These are phyloP conservation scores for Saxispiralis lemnorum DNA, from an alignment of 495 filamentous ascomycete genomes.

Conservation along the genomic window DNA sequence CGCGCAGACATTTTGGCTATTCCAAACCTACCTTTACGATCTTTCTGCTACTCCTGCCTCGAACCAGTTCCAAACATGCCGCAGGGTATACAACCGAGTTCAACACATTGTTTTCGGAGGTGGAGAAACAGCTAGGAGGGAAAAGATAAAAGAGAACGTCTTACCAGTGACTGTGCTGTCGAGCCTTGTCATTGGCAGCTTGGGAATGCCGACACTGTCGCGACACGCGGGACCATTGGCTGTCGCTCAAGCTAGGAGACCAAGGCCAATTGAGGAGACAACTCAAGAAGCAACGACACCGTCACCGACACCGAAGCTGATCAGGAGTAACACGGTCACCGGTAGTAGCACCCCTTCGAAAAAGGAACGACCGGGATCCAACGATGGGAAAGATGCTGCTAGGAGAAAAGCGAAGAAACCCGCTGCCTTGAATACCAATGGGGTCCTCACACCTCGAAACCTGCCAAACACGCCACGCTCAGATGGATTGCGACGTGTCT, in stretches of 20 bases:
- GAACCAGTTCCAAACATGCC: slow-evolving; percentile 52
- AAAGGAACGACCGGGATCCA: slow-evolving; percentile 25
- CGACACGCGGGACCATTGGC: slow-evolving; percentile 48
- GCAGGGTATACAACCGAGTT: slow-evolving; percentile 61
- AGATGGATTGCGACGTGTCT: neutral
- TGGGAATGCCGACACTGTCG: slow-evolving; percentile 31
- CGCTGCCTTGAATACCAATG: neutral
- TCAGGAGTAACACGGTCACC: slow-evolving; percentile 45
- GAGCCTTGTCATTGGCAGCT: slow-evolving; percentile 49
- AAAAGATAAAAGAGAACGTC: slow-evolving; percentile 58
- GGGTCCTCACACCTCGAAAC: slow-evolving; percentile 1
- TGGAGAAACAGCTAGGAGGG: slow-evolving; percentile 39
- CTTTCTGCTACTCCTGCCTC: slow-evolving; percentile 49
- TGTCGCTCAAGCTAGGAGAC: slow-evolving; percentile 54
- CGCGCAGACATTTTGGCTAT: slow-evolving; percentile 60
- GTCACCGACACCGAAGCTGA: slow-evolving; percentile 31
- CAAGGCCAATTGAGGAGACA: slow-evolving; percentile 36
- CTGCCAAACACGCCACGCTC: slow-evolving; percentile 13
- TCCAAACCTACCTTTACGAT: slow-evolving; percentile 66
- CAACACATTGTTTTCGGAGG: slow-evolving; percentile 62
- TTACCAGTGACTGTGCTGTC: slow-evolving; percentile 53
- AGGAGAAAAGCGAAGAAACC: slow-evolving; percentile 3
- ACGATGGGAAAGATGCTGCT: neutral
- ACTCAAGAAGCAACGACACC: slow-evolving; percentile 35
- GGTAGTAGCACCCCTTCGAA: slow-evolving; percentile 30